A percentile compares a stretch with the other conserved stretches of the same genome.
phyloP scores from a whole-genome alignment of 371 early-diverging fungal genomes.

The Saksenaea vasiformis region DNA sequence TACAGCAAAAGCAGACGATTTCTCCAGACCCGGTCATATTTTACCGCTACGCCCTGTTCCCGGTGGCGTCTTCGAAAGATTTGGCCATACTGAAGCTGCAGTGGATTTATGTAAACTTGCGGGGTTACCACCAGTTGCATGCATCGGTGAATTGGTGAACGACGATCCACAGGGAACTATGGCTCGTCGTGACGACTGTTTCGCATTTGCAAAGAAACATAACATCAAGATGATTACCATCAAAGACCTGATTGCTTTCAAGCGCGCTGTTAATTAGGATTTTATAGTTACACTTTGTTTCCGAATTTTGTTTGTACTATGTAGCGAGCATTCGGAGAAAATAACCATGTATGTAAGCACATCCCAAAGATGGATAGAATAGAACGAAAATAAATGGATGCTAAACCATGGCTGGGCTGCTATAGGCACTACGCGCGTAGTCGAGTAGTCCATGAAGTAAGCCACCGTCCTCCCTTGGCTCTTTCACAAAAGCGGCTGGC shows the following conservation, averaged over 20 bases:
- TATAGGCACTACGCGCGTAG: conserved; percentile 22
- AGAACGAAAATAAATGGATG: neutral
- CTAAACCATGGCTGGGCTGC: neutral
- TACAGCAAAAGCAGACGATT: conserved; percentile 64
- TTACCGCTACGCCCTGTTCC: conserved; percentile 84
- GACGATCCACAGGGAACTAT: conserved; percentile 76
- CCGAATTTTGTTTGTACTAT: neutral
- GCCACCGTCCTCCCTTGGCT: conserved; percentile 45
- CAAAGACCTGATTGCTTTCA: conserved; percentile 78
- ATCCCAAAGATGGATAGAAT: neutral
- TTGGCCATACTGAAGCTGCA: conserved; percentile 95
- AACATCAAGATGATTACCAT: conserved; percentile 89
- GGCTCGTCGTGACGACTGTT: conserved; percentile 93
- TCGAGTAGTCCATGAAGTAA: conserved; percentile 34
- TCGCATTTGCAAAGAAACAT: conserved; percentile 79
- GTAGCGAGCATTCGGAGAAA: neutral
- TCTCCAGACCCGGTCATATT: conserved; percentile 93
- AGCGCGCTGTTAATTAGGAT: conserved; percentile 10
- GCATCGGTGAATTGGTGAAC: conserved; percentile 90
- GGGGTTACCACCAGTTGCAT: conserved; percentile 79
- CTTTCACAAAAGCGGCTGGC: conserved; percentile 49
- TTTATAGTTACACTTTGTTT: neutral
- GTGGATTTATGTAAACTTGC: conserved; percentile 90
- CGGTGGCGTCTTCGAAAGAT: conserved; percentile 80
- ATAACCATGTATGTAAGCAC: neutral